Base-by-base conservation (phyloP, 208 protist genomes). In the Blastocrithidia nonstop region DNA sequence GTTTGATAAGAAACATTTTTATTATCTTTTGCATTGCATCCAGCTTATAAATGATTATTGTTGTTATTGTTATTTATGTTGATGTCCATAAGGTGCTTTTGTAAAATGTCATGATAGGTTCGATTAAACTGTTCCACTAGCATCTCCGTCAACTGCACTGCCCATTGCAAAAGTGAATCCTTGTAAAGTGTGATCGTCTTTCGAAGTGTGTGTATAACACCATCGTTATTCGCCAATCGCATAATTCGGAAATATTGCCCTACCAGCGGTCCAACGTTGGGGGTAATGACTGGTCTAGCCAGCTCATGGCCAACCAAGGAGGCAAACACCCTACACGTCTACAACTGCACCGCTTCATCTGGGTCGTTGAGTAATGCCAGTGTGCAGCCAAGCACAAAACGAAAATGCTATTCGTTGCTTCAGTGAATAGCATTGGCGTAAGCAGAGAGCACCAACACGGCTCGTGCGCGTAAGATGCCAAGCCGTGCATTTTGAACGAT, bases 241-340 rank as follows among this genome's bases (percentile, higher is more conserved):
- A 96, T 92, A 0, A 95, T 61, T 21, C 68, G 45, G 37, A 96
- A 94, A 59, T 93, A 94, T 35, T 88, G 63, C 22, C 94, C 69
- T 4, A 96, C 70, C 9, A 96, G 38, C 24, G 93, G 61, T 37
- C 71, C 71, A 22, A 96, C 77, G 43, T 83, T 75, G 17, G 88
- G 87, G 29, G 65, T 66, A 9, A 96, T 48, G 21, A 94, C 64
- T 23, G 81, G 66, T 4, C 62, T 61, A 22, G 74, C 76, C 41
- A 72, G 65, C 6, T 62, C 52, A 36, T 78, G 66, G 20, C 70
- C 68, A 11, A 94, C 84, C 23, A 95, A 66, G 26, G 66, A 66
- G n/a, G 71, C 71, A 25, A 96, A 70, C 36, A 70, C 71, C 11
- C 64, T 57, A 50, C 80, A 92, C n/a, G 88, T 73, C 55, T 93